Evolutionary conservation across 2,329 filamentous ascomycete species (phyloP).

Genomic region (Grosmannia penicillata): DNA sequence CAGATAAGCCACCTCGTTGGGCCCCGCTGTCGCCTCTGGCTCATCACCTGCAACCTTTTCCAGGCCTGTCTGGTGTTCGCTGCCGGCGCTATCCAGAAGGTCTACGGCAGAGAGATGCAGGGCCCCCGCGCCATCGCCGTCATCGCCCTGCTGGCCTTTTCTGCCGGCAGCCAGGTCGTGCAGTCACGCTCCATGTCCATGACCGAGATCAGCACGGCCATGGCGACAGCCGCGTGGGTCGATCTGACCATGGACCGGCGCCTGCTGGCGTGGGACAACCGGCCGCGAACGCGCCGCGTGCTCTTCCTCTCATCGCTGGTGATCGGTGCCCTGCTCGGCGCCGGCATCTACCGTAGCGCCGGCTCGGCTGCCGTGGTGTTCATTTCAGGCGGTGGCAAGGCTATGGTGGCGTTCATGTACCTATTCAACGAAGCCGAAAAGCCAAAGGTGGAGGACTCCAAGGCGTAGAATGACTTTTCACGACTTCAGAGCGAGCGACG

Average conservation of each 20-base stretch:
- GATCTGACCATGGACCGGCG: constrained; percentile 41
- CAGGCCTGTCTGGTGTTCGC: constrained; percentile 39
- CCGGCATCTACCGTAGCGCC: constrained; percentile 27
- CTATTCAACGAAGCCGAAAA: constrained; percentile 25
- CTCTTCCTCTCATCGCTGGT: constrained; percentile 33
- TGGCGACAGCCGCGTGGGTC: constrained; percentile 49
- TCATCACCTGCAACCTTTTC: constrained; percentile 36
- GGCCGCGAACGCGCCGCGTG: constrained; percentile 31
- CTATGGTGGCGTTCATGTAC: constrained; percentile 28
- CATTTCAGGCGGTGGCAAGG: constrained; percentile 29
- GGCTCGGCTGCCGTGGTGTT: constrained; percentile 28
- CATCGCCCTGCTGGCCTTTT: constrained; percentile 36
- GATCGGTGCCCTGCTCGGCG: constrained; percentile 34
- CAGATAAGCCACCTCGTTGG: constrained; percentile 40
- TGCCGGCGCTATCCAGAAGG: constrained; percentile 33
- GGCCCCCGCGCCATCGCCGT: constrained; percentile 26
- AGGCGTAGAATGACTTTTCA: constrained; percentile 3
- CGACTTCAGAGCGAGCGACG: not conserved
- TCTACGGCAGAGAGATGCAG: constrained; percentile 19
- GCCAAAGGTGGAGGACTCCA: constrained; percentile 5
- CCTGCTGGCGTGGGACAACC: constrained; percentile 30
- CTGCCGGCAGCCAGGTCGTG: constrained; percentile 44
- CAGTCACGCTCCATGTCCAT: constrained; percentile 37
- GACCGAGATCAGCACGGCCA: constrained; percentile 48
- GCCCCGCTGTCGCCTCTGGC: constrained; percentile 34